Percentiles rank a stretch among this genome's conserved stretches.
These are phyloP conservation scores for Hanseniaspora hatyaiensis DNA, from an alignment of 805 yeast genomes.

Conservation along the genomic window DNA sequence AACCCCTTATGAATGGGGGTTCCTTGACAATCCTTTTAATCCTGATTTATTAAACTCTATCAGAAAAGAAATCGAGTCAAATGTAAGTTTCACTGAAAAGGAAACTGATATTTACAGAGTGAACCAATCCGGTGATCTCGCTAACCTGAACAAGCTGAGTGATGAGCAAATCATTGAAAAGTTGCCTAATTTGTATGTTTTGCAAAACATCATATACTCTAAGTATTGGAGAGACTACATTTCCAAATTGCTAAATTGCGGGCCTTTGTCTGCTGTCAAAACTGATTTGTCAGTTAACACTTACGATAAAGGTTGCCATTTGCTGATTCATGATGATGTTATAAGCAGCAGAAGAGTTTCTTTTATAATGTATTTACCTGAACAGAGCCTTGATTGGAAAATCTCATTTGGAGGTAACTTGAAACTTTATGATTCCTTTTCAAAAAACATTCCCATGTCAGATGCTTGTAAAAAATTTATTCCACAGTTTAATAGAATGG, in stretches of 20 bases:
- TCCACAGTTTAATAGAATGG: slow-evolving; percentile 92
- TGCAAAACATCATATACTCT: slow-evolving; percentile 81
- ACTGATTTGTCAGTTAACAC: slow-evolving; percentile 89
- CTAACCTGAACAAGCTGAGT: slow-evolving; percentile 70
- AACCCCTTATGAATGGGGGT: slow-evolving; percentile 84
- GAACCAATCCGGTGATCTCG: slow-evolving; percentile 79
- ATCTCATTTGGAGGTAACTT: slow-evolving; percentile 88
- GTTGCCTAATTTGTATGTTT: slow-evolving; percentile 61
- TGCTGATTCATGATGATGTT: slow-evolving; percentile 93
- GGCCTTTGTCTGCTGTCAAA: slow-evolving; percentile 77
- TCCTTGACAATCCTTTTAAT: slow-evolving; percentile 58
- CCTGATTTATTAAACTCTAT: slow-evolving; percentile 69
- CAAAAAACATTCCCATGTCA: slow-evolving; percentile 79
- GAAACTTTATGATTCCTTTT: slow-evolving; percentile 72
- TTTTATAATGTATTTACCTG: slow-evolving; percentile 84
- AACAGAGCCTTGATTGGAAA: slow-evolving; percentile 82
- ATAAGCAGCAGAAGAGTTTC: slow-evolving; percentile 90
- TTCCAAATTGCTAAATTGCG: slow-evolving; percentile 70
- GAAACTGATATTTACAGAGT: slow-evolving; percentile 96
- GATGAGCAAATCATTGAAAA: slow-evolving; percentile 61
- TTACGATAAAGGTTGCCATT: slow-evolving; percentile 84
- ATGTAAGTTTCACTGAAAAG: slow-evolving; percentile 83
- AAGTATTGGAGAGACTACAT: slow-evolving; percentile 70
- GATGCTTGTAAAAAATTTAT: slow-evolving; percentile 60
- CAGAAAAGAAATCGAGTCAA: slow-evolving; percentile 67